Evolutionary conservation across 768 basidiomycete genomes (phyloP).

Genomic region (Tremella fuciformis): DNA sequence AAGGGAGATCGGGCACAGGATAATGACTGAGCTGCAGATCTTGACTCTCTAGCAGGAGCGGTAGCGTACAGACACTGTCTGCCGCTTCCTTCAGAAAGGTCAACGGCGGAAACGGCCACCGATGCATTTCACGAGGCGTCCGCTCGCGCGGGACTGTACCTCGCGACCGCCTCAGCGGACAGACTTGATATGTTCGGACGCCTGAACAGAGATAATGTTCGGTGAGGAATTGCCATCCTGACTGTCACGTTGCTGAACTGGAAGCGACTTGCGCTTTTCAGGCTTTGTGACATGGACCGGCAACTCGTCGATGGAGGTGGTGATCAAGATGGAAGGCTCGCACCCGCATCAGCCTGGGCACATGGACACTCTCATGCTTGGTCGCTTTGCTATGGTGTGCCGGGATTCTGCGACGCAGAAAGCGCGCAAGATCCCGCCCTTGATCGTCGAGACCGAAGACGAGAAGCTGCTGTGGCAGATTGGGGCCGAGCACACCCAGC

Average conservation of each 20-base stretch:
- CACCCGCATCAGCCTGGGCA: constrained; percentile 29
- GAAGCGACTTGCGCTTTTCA: constrained; percentile 64
- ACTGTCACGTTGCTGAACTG: not conserved
- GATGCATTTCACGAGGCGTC: constrained; percentile 58
- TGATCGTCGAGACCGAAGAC: constrained; percentile 62
- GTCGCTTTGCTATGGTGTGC: constrained; percentile 91
- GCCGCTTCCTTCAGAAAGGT: constrained; percentile 18
- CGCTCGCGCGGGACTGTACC: constrained; percentile 68
- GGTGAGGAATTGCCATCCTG: constrained; percentile 24
- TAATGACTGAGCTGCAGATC: constrained; percentile 56
- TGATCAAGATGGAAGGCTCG: constrained; percentile 74
- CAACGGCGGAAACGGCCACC: constrained; percentile 29
- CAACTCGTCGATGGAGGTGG: constrained; percentile 76
- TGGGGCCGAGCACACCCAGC: constrained; percentile 67
- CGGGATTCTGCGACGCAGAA: constrained; percentile 66
- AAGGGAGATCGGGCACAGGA: not conserved
- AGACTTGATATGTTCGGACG: constrained; percentile 54
- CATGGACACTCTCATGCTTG: constrained; percentile 58
- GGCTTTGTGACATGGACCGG: constrained; percentile 81
- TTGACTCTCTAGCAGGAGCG: constrained; percentile 79
- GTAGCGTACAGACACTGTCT: constrained; percentile 72
- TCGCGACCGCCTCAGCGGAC: constrained; percentile 81
- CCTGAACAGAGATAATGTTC: constrained; percentile 42
- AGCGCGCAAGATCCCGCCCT: constrained; percentile 64
- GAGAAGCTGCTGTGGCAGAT: constrained; percentile 64